Base-by-base conservation (phyloP, 139 green algal genomes). In the Pleodorina starrii region DNA sequence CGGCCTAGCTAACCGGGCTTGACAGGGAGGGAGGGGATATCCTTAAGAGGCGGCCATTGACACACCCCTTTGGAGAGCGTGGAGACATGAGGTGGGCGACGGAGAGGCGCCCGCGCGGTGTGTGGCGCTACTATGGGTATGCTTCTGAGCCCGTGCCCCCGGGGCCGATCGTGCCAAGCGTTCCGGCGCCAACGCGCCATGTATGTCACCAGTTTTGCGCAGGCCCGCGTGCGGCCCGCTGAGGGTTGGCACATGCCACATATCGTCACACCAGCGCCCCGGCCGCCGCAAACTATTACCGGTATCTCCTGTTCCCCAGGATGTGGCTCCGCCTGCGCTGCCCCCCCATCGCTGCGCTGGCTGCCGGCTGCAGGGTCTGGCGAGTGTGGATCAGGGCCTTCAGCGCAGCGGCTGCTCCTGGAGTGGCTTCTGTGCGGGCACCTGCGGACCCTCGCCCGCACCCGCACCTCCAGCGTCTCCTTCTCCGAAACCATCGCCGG, bases 281-380 rank as follows among this genome's bases (percentile, higher is more conserved):
- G 14, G 51, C 51, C 14, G 14, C 17, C 17, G 17, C 17, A 27
- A 17, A 60, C 17, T 27, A 60, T 60, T 60, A 27, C 51, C 51
- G 14, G 17, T 27, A 60, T 27, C 17, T 25, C 29, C 29, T 66
- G 54, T 66, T n/a, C n/a, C n/a, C n/a, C n/a, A n/a, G n/a, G n/a
- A n/a, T n/a, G n/a, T n/a, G n/a, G n/a, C n/a, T n/a, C n/a, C n/a
- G n/a, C n/a, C n/a, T n/a, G n/a, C n/a, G n/a, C n/a, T n/a, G n/a
- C n/a, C n/a, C n/a, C n/a, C n/a, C n/a, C n/a, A n/a, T n/a, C n/a
- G n/a, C n/a, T n/a, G n/a, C n/a, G n/a, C n/a, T n/a, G n/a, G n/a
- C n/a, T n/a, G n/a, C n/a, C n/a, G n/a, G n/a, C n/a, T n/a, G n/a
- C 76, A 86, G 80, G 80, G 50, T 57, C 80, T 86, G 5, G 0